Base-by-base conservation (phyloP, 2,329 filamentous ascomycete genomes). In the Aspergillus novofumigatus region DNA sequence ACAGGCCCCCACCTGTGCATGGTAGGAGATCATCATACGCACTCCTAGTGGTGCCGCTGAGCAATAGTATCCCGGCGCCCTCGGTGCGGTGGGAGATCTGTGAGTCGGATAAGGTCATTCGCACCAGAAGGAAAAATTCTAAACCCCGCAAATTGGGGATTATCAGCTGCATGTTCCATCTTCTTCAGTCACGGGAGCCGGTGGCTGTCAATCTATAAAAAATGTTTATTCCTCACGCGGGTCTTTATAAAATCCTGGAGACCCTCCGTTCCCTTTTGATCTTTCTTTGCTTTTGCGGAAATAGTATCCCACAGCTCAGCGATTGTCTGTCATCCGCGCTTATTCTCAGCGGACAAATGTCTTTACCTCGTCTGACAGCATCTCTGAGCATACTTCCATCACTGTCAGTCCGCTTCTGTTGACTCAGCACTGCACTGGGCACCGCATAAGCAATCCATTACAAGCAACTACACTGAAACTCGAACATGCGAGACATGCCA, bases 401-500 rank as follows among this genome's bases (percentile, higher is more conserved):
- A 23, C 21, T 23, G 8, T 21, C 42, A 5, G 42, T 23, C 20
- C 8, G 42, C 42, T 23, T 20, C 21, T 45, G n/a, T 45, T 45
- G 20, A 45, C 21, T 45, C 42, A 23, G 10, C 42, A 3, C 20
- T 45, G 42, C 42, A 3, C 42, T 5, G 21, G 32, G 14, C 42
- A 21, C 20, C 9, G 5, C 41, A 44, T 3, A 20, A 45, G 21
- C 42, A 23, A 45, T 6, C 20, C 20, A 21, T n/a, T 10, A 2
- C 3, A 20, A 45, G 4, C 42, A 45, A 4, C 42, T 23, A 45
- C 29, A 49, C 32, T 52, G 54, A 17, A 20, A 38, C 51, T 25
- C 41, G 55, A 60, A 57, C 55, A 68, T 72, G 68, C 67, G 65
- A 52, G 72, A 71, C 55, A 75, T 72, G 62, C 62, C 74, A 20